Base-by-base conservation (phyloP, 2,329 filamentous ascomycete genomes). In the Rhynchosporium secalis region DNA sequence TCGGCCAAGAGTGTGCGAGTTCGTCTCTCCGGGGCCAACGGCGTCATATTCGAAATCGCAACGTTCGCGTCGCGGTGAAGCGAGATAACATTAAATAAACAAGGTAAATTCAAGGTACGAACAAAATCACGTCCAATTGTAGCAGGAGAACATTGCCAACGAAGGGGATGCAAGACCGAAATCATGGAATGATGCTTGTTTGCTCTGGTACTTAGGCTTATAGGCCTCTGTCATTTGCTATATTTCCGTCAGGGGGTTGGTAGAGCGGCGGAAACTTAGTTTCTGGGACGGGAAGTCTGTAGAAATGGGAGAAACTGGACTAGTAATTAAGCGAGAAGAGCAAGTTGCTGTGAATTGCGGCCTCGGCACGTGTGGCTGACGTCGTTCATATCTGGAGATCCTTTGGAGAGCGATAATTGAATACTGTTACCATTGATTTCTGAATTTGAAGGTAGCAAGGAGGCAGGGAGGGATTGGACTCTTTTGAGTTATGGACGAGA, bases 171-270 rank as follows among this genome's bases (percentile, higher is more conserved):
- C 31, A 40, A 20, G 55, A 43, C 28, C 49, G 36, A 45, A 56
- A 56, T 52, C 59, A 61, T 56, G 59, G 59, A 56, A 61, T 12
- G 38, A 61, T 61, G 51, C 49, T 56, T 33, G 57, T 33, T 52
- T 13, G 10, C 15, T 13, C 6, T 1, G 29, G 54, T 56, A 45
- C 54, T 40, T 56, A 40, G 26, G 9, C 54, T 56, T 56, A 40
- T 40, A 46, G 41, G 46, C n/a, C 10, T 52, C 13, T 45, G 47
- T 47, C 13, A 59, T 52, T 52, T 54, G 47, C 38, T 52, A 40
- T 38, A 45, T 9, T 29, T 6, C 28, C 29, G n/a, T 31, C 33
- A 54, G 51, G 51, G 20, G 51, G 36, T 54, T 54, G 51, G 51
- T 54, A 33, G 51, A 46, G 40, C 28, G 13, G 9, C 13, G 10